Evolutionary conservation across 2,329 filamentous ascomycete species (phyloP).

Genomic region (Xylariaceae sp.): DNA sequence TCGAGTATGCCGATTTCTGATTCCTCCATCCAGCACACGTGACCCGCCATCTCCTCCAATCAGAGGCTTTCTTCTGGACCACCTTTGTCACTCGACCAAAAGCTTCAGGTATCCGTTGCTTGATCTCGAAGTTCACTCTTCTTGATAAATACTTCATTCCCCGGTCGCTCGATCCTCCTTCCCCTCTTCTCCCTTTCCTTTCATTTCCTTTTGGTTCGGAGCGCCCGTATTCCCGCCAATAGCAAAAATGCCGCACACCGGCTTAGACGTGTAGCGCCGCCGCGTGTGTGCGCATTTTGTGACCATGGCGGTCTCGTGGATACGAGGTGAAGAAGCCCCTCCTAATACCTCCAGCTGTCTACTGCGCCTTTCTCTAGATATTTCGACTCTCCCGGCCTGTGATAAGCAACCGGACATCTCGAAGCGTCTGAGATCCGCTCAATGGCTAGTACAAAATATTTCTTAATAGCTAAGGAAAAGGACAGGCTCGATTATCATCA

Average conservation of each 20-base stretch:
- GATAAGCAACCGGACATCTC: too few species aligned
- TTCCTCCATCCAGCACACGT: too few species aligned
- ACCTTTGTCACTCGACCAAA: neutral
- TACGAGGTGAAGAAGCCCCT: neutral
- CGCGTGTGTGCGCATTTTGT: constrained; percentile 1
- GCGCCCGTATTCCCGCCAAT: neutral
- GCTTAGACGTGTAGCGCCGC: neutral
- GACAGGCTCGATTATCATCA: too few species aligned
- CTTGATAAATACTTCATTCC: neutral
- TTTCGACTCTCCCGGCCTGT: too few species aligned
- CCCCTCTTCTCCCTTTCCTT: neutral
- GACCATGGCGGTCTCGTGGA: neutral
- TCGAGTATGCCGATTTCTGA: too few species aligned
- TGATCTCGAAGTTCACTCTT: neutral
- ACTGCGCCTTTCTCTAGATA: too few species aligned
- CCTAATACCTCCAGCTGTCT: neutral
- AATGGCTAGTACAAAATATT: too few species aligned
- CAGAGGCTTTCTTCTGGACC: constrained; percentile 1
- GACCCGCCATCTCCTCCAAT: neutral
- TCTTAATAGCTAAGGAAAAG: too few species aligned
- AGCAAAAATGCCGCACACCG: constrained; percentile 1
- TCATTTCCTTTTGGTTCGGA: neutral
- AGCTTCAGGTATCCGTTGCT: neutral
- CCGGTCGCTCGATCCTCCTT: too few species aligned
- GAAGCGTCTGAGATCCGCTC: too few species aligned